These are phyloP conservation scores for Bothriochloa decipiens DNA, from an alignment of 176 grass and related monocot species.

Conservation along the genomic window DNA sequence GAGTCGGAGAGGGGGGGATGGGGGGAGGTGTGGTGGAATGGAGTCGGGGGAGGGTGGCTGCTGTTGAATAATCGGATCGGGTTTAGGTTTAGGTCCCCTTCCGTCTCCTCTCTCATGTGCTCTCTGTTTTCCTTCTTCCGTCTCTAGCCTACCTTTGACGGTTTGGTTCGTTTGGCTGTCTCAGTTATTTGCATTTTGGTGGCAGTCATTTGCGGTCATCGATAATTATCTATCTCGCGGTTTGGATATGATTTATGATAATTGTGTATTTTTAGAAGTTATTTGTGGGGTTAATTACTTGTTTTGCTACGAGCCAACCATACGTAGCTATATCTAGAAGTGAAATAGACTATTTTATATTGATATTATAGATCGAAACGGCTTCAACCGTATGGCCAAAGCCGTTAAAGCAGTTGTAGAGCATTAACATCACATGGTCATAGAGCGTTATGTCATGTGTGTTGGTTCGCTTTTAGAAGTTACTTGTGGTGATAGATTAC, in stretches of 20 bases:
- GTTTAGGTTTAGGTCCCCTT: slow-evolving; percentile 32
- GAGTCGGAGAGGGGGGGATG: background rate
- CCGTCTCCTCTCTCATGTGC: background rate
- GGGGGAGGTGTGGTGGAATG: slow-evolving; percentile 17
- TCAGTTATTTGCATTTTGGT: background rate
- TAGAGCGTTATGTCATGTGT: no score
- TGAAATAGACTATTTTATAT: no score
- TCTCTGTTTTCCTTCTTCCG: no score
- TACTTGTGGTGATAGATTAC: no score
- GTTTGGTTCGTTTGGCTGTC: background rate
- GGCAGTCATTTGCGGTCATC: background rate
- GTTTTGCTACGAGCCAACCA: no score
- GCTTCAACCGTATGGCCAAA: no score
- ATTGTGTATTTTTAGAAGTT: background rate
- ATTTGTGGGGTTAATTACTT: no score
- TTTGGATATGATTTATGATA: background rate
- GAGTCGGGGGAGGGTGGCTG: slow-evolving; percentile 16
- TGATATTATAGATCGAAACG: no score
- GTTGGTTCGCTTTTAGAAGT: background rate
- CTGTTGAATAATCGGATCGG: slow-evolving; percentile 43
- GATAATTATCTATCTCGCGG: background rate
- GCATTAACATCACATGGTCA: no score
- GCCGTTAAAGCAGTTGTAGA: no score
- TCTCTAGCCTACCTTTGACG: background rate
- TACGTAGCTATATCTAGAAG: no score